Percentiles rank a stretch among this genome's conserved stretches.
Evolutionary conservation across 345 rosid species (phyloP).

Genomic region (Euphorbia tirucalli): DNA sequence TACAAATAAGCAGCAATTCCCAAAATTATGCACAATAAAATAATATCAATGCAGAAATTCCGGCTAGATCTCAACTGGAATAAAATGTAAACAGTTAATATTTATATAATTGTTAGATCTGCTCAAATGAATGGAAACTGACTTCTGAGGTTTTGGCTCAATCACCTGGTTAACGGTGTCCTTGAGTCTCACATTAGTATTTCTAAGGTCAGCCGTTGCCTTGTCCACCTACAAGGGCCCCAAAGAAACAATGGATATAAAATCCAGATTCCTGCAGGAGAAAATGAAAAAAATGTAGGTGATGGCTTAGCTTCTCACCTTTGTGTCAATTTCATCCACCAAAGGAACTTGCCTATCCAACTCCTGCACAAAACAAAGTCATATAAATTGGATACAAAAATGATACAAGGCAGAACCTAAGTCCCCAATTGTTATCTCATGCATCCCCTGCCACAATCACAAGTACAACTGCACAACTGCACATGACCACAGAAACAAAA

Average conservation of each 20-base stretch:
- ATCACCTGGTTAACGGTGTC: conserved; percentile 91
- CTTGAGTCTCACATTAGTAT: conserved; percentile 94
- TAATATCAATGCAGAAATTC: conserved; percentile 94
- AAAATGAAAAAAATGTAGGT: conserved; percentile 10
- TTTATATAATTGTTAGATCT: conserved; percentile 1
- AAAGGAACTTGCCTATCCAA: conserved; percentile 93
- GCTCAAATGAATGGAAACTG: conserved; percentile 16
- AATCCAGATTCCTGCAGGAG: conserved; percentile 3
- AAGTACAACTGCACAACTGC: not conserved
- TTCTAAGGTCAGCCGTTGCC: conserved; percentile 90
- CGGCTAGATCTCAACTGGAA: conserved; percentile 96
- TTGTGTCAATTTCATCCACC: conserved; percentile 97
- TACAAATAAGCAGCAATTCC: conserved; percentile 98
- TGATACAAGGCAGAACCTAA: conserved; percentile 12
- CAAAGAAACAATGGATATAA: conserved; percentile 10
- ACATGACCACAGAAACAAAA: not conserved
- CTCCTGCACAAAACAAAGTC: conserved; percentile 55
- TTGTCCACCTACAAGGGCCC: conserved; percentile 68
- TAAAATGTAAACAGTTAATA: conserved; percentile 15
- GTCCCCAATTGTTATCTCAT: not conserved
- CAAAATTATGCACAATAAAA: conserved; percentile 76
- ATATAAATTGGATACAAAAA: conserved; percentile 15
- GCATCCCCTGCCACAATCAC: conserved; percentile 1
- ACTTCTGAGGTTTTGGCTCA: conserved; percentile 14
- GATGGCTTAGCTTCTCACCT: conserved; percentile 42